Evolutionary conservation across 306 rosid species (phyloP).

Genomic region (Pterocarpus santalinus): DNA sequence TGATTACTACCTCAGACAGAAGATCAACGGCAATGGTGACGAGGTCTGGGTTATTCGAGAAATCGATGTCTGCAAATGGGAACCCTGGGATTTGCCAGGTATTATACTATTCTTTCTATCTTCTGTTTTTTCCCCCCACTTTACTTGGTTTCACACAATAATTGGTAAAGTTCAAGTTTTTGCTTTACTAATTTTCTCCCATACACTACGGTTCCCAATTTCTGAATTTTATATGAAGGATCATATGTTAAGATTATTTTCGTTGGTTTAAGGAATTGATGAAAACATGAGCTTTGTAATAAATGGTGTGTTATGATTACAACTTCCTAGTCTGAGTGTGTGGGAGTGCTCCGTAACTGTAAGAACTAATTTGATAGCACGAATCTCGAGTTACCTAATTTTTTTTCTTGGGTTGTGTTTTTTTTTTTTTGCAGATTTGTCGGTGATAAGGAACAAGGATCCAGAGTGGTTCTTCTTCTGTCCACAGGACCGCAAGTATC

Average conservation of each 20-base stretch:
- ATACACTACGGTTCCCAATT: not conserved
- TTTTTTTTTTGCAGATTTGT: slow-evolving; percentile 63
- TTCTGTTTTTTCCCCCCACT: not conserved
- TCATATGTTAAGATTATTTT: not conserved
- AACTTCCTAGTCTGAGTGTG: no score
- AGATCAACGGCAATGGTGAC: slow-evolving; percentile 75
- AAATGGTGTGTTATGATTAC: not conserved
- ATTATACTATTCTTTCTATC: not conserved
- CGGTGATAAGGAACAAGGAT: slow-evolving; percentile 76
- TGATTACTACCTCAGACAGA: slow-evolving; percentile 74
- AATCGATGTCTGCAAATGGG: slow-evolving; percentile 93
- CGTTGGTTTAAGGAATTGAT: not conserved
- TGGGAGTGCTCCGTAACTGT: not conserved
- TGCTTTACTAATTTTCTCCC: slow-evolving; percentile 17
- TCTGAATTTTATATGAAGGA: not conserved
- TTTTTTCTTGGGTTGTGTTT: slow-evolving; percentile 9
- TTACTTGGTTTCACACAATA: not conserved
- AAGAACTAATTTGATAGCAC: not conserved
- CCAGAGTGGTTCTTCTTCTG: slow-evolving; percentile 99
- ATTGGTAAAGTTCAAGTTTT: slow-evolving; percentile 30
- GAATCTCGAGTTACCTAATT: not conserved
- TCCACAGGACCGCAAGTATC: slow-evolving; percentile 94
- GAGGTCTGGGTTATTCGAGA: slow-evolving; percentile 89
- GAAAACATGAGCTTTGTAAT: not conserved
- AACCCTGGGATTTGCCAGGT: slow-evolving; percentile 99